Base-by-base conservation (phyloP, 2,329 filamentous ascomycete species). In the Cytospora schulzeri region DNA sequence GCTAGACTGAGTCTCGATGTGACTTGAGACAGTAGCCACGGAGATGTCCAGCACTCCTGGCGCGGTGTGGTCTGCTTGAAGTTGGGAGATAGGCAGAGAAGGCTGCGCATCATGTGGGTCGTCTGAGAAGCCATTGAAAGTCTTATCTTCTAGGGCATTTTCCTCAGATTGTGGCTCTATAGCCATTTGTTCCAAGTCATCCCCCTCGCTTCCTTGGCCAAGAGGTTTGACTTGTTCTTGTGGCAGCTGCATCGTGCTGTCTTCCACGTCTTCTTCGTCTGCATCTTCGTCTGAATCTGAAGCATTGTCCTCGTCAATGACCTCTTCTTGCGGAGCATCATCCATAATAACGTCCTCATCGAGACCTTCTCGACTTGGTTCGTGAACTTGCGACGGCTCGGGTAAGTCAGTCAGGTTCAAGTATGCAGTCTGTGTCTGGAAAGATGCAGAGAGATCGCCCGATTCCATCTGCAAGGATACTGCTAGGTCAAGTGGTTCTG, bases 1-100 rank as follows among this genome's bases (percentile, higher is more conserved):
- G 19, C 28, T 38, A 11, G 48, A 33, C 28, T 62, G 51, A 15
- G 65, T 59, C 38, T 62, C 65, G 14, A 51, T 19, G 11, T 62
- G 51, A 15, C 55, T 58, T 5, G 58, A 45, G 12, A 62, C 50
- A 9, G 58, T 65, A 15, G 62, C 61, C 29, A 61, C 51, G 33
- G 57, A 57, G 28, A 52, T 24, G n/a, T 66, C 65, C 33, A 58
- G 19, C 31, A 48, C 28, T 22, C 15, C 53, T 11, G 48, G 17
- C 31, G 35, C 54, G 26, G 15, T 9, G 12, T 48, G 45, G 22
- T 33, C 56, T 19, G 41, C 24, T 26, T 41, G 50, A 7, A 57
- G 19, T 38, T 63, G 64, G 7, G 60, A 59, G 22, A 31, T 48
- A 19, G 60, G 53, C 17, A 57, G 61, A 22, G 52, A 60, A 19